Conservation (phyloP, 2,329 filamentous ascomycete species). For the Calonectria leucothoes region DNA sequence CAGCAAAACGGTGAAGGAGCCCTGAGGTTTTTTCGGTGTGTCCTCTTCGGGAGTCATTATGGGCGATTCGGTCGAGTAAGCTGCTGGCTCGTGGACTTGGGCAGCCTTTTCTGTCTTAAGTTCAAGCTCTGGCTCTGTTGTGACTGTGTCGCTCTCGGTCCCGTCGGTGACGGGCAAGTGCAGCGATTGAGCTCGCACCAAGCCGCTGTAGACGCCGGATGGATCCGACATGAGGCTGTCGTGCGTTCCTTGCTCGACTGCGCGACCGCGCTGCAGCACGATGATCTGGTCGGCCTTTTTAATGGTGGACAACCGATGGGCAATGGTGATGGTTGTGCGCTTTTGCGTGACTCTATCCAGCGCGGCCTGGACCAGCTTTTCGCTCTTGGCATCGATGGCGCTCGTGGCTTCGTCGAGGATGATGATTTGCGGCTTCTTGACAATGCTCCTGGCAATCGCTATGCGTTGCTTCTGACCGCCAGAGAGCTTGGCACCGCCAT, state of each 20-base stretch:
- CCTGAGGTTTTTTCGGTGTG: background rate
- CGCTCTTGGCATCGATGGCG: constrained; percentile 55
- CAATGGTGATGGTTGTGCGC: constrained; percentile 75
- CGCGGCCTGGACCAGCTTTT: constrained; percentile 57
- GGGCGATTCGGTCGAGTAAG: background rate
- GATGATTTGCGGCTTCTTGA: constrained; percentile 68
- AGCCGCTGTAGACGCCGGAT: constrained; percentile 43
- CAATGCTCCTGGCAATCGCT: constrained; percentile 65
- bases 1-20: constrained; percentile 26
- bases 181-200: constrained; percentile 39
- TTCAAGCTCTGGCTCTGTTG: constrained; percentile 1
- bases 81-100: background rate
- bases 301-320: constrained; percentile 70
- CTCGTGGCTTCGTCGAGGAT: constrained; percentile 77
- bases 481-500: constrained; percentile 68
- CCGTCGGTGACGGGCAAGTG: background rate
- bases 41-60: background rate
- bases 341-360: constrained; percentile 50
- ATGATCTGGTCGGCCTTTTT: constrained; percentile 74
- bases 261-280: constrained; percentile 69
- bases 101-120: background rate
- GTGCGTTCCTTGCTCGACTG: constrained; percentile 73
- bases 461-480: constrained; percentile 69
- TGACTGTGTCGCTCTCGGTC: background rate
- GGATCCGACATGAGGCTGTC: constrained; percentile 64